Base-by-base conservation (phyloP, 2,329 filamentous ascomycete species). In the Conoideocrella luteorostrata region DNA sequence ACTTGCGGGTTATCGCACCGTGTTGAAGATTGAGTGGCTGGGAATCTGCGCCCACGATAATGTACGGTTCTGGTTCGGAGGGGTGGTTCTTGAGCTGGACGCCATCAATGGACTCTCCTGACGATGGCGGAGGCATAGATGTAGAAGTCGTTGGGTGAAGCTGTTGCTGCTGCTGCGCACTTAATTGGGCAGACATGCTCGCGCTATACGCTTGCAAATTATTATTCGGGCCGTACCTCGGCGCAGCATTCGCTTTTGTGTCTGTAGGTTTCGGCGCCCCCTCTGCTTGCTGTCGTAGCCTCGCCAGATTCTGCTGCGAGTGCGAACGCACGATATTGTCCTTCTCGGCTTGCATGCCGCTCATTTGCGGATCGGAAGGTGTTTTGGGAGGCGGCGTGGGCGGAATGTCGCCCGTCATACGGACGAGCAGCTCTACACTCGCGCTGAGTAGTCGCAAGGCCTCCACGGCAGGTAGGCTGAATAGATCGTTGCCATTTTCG, bases 1-100 rank as follows among this genome's bases (percentile, higher is more conserved):
- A 98, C 57, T 93, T 93, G 53, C 89, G 82, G 15, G 88, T 88
- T 51, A 97, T 88, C 51, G 88, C 85, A 49, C 82, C 82, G 59
- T 93, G 86, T 61, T 96, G 90, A 26, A 88, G 67, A 47, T 84
- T 80, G 45, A 88, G 70, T 18, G 84, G 82, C 54, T 88, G 82
- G 23, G 80, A 82, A 60, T 87, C 78, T 36, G 78, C 77, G n/a
- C 82, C 78, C 44, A 83, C 74, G 36, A 84, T 68, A 41, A 82
- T 69, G 55, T 80, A 79, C 13, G 78, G 78, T 47, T 72, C 64
- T 13, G 56, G 56, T 17, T 58, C 57, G 39, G 55, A 52, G 48
- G 42, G 23, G 50, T 46, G 54, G 49, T 68, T 64, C 33, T 60
- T 63, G n/a, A 81, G 65, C 30, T 60, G 70, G 5, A 82, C 77